Evolutionary conservation across 345 rosid species (phyloP).

Genomic region (Citrus australasica): DNA sequence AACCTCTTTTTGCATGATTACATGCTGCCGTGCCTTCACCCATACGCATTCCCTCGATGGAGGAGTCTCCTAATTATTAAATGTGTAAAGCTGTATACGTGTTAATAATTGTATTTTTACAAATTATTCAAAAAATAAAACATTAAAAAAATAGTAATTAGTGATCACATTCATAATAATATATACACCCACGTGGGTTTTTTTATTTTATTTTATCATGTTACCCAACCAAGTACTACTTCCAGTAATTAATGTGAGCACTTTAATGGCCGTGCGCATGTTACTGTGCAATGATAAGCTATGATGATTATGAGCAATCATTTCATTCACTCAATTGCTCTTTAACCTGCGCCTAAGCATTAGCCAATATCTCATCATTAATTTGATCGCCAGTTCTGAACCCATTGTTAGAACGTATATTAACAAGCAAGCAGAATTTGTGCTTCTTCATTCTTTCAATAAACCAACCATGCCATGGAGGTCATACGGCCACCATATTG

Average conservation of each 20-base stretch:
- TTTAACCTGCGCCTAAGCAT: too few species aligned
- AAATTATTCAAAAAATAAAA: too few species aligned
- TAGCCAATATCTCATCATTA: too few species aligned
- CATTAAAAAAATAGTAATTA: too few species aligned
- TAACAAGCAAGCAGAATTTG: not conserved
- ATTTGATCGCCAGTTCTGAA: not conserved
- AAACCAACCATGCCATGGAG: not conserved
- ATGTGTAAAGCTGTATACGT: too few species aligned
- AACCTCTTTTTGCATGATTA: not conserved
- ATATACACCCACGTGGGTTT: too few species aligned
- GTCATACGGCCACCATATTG: not conserved
- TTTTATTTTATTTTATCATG: too few species aligned
- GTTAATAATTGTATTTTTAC: not conserved
- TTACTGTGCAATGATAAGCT: constrained; percentile 3
- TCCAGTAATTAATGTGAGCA: too few species aligned
- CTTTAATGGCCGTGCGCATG: not conserved
- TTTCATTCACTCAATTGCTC: not conserved
- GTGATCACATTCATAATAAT: not conserved
- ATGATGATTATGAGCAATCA: not conserved
- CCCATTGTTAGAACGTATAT: not conserved
- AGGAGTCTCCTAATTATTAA: not conserved
- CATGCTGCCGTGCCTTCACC: not conserved
- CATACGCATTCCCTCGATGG: not conserved
- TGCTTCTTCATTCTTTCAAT: not conserved
- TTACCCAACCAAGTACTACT: too few species aligned